phyloP scores from a whole-genome alignment of 495 filamentous ascomycete species.

The Sordaria brevicollis region DNA sequence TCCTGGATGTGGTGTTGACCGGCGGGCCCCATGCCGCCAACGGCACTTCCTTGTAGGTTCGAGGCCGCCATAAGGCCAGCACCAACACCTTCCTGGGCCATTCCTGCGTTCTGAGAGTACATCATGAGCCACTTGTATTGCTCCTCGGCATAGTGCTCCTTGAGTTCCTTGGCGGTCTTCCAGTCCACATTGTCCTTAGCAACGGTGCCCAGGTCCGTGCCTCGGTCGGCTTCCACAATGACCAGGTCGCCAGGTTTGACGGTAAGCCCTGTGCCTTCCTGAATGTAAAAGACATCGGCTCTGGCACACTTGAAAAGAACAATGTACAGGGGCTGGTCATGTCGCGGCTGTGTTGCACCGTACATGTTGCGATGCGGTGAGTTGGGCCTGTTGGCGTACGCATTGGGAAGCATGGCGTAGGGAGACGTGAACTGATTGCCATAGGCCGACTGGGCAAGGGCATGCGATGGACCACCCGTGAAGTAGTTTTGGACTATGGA shows the following conservation, averaged over 20 bases:
- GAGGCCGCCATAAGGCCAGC: constrained; percentile 46
- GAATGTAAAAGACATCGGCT: constrained; percentile 92
- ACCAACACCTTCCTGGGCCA: constrained; percentile 43
- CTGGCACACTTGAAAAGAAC: constrained; percentile 93
- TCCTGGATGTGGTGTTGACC: constrained; percentile 65
- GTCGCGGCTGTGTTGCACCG: constrained; percentile 54
- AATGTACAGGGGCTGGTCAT: constrained; percentile 78
- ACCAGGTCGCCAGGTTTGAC: constrained; percentile 87
- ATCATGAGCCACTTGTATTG: constrained; percentile 97
- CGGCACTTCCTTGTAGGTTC: constrained; percentile 55
- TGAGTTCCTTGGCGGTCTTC: constrained; percentile 73
- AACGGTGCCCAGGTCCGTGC: constrained; percentile 92
- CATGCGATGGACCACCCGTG: constrained; percentile 29
- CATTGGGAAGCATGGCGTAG: constrained; percentile 37
- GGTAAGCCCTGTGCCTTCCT: constrained; percentile 85
- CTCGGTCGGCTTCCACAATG: constrained; percentile 94
- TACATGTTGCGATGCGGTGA: constrained; percentile 52
- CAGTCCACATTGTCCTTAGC: constrained; percentile 72
- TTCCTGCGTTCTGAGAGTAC: constrained; percentile 72
- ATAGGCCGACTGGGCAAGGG: constrained; percentile 28
- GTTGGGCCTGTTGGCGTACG: constrained; percentile 44
- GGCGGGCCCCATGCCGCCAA: constrained; percentile 65
- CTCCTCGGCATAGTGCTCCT: constrained; percentile 81
- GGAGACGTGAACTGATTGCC: constrained; percentile 27
- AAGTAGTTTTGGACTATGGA: constrained; percentile 40